These are phyloP conservation scores for Globisporangium middletonii DNA, from an alignment of 352 stramenopile species.

Conservation along the genomic window DNA sequence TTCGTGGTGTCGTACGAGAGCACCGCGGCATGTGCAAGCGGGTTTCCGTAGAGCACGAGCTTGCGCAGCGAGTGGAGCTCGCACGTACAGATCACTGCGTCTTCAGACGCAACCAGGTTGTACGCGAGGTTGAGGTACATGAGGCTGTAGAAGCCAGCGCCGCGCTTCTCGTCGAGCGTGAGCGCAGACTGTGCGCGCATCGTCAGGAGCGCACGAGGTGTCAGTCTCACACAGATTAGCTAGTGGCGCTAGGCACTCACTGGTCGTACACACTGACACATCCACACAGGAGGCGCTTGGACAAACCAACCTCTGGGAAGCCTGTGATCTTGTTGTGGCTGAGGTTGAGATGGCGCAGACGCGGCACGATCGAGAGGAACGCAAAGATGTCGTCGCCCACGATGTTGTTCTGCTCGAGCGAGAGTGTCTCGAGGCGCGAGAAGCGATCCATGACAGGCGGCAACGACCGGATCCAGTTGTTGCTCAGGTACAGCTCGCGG, in stretches of 20 bases:
- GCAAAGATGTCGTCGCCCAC: constrained; percentile 55
- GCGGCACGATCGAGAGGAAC: constrained; percentile 58
- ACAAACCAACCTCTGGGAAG: constrained; percentile 48
- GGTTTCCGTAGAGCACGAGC: constrained; percentile 73
- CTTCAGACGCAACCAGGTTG: constrained; percentile 57
- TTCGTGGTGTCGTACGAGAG: constrained; percentile 57
- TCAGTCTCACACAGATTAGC: not conserved
- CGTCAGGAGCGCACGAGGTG: not conserved
- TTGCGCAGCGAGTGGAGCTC: constrained; percentile 59
- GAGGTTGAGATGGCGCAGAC: constrained; percentile 69
- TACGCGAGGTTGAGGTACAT: constrained; percentile 71
- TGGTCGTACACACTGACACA: not conserved
- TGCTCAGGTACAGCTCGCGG: constrained; percentile 69
- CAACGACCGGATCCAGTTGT: constrained; percentile 65
- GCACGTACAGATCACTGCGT: constrained; percentile 31
- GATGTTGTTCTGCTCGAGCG: constrained; percentile 77
- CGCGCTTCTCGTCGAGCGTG: constrained; percentile 50
- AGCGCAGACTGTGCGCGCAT: constrained; percentile 28
- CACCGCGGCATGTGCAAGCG: constrained; percentile 49
- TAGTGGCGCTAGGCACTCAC: not conserved
- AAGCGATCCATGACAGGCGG: constrained; percentile 75
- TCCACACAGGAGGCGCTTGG: not conserved
- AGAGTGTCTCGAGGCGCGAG: constrained; percentile 65
- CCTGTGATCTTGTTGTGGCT: constrained; percentile 72
- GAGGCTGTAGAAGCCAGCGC: constrained; percentile 55